Evolutionary conservation across 805 yeast genomes (phyloP).

Genomic region (Candida koratica): DNA sequence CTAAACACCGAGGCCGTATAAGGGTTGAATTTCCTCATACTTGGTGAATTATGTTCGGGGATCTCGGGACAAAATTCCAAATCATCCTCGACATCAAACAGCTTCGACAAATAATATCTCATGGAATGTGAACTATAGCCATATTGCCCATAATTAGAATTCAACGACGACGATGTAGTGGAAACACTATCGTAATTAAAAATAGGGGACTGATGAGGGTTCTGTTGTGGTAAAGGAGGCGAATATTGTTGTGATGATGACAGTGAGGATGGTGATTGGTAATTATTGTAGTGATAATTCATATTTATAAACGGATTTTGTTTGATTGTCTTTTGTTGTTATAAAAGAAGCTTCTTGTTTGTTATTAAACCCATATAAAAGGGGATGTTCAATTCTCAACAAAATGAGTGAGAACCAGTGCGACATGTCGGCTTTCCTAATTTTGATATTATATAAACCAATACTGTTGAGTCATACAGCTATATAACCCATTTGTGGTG

Average conservation of each 20-base stretch:
- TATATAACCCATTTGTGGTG: too few relatives aligned
- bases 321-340: too few relatives aligned
- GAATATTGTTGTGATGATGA: slow-evolving; percentile 15
- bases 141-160: slow-evolving; percentile 20
- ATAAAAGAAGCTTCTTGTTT: too few relatives aligned
- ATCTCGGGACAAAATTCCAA: slow-evolving; percentile 63
- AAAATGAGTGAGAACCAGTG: neutral
- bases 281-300: slow-evolving; percentile 31
- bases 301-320: too few relatives aligned
- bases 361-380: slow-evolving; percentile 5
- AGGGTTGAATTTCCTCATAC: slow-evolving; percentile 57
- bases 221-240: slow-evolving; percentile 12
- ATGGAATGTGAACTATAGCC: slow-evolving; percentile 40
- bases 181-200: slow-evolving; percentile 21
- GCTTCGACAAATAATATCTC: slow-evolving; percentile 54
- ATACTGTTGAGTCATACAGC: too few relatives aligned
- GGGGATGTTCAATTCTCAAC: slow-evolving; percentile 7
- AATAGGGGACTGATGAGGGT: slow-evolving; percentile 24
- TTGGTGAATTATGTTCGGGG: slow-evolving; percentile 34
- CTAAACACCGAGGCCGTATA: slow-evolving; percentile 62
- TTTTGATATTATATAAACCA: slow-evolving; percentile 5
- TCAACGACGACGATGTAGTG: slow-evolving; percentile 15
- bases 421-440: slow-evolving; percentile 6
- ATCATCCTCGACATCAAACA: slow-evolving; percentile 61
- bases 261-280: slow-evolving; percentile 24